Base-by-base conservation (phyloP, 805 yeast genomes). In the Lipomyces chichibuensis region DNA sequence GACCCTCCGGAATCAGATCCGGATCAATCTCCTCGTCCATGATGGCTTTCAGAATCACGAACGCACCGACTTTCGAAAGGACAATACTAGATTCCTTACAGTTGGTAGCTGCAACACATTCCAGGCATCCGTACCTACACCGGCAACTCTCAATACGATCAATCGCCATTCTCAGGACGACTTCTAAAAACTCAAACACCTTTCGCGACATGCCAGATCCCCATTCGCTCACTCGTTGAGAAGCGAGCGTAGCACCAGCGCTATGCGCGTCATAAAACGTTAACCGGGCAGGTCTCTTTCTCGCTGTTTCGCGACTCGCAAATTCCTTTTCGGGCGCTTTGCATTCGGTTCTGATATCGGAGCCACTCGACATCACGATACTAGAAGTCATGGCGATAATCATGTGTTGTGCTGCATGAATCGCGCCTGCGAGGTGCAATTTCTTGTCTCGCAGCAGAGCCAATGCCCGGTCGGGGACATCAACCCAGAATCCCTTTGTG, bases 311-410 rank as follows among this genome's bases (percentile, higher is more conserved):
- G 35, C 92, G 78, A 59, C 84, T 83, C 0, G 97, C 91, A 81
- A 94, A 91, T 75, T 95, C 99, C 74, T 95, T 95, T 71, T 92
- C 97, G 0, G 99, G 98, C 0, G 98, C 98, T 74, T 95, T 95
- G 77, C 99, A 95, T 77, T 95, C 99, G 0, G 98, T 91, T 57
- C 85, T 85, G 14, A 95, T 83, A 72, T 95, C 99, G 2, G 74
- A 75, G 0, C 78, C 77, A 0, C 91, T 90, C 20, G 91, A 87
- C 13, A 87, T 86, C 3, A 92, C 86, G 66, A 85, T 88, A 33
- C 88, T 77, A 0, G 98, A 96, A 33, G 93, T 75, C 66, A 91
- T 83, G 58, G 90, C 88, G 84, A 95, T 88, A 1, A 95, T 79
- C 0, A 92, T 92, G 80, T 95, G 99, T 71, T 92, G 94, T 0